Conservation (phyloP, 305 asterid species). For the Plantago rigida region DNA sequence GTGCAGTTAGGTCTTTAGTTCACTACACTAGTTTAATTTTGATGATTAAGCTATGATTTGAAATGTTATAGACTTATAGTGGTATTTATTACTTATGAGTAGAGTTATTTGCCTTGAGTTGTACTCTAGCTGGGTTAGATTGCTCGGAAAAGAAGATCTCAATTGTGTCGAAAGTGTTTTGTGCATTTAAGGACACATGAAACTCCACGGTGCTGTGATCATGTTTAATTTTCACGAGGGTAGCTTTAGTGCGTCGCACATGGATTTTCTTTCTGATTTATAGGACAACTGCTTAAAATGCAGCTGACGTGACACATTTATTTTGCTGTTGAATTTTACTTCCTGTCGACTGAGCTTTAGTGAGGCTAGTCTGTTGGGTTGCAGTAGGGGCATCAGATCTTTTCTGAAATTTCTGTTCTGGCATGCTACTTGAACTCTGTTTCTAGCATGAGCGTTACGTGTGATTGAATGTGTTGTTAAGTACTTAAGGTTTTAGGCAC, state of each 20-base stretch:
- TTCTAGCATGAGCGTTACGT: background rate
- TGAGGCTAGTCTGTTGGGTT: background rate
- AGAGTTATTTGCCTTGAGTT: background rate
- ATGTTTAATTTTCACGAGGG: background rate
- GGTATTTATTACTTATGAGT: background rate
- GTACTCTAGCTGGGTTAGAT: background rate
- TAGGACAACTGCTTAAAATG: background rate
- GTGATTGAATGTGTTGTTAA: background rate
- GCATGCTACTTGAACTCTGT: background rate
- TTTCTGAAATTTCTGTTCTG: no score
- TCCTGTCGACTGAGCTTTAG: background rate
- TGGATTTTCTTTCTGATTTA: no score
- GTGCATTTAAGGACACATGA: background rate
- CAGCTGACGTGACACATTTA: background rate
- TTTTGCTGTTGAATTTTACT: background rate
- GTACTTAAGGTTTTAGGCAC: background rate
- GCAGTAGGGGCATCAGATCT: background rate
- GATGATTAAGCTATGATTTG: slow-evolving; percentile 16
- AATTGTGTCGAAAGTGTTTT: background rate
- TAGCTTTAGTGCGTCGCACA: background rate
- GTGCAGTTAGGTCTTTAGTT: background rate
- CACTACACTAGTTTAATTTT: slow-evolving; percentile 19
- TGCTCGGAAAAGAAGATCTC: background rate
- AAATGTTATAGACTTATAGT: slow-evolving; percentile 6
- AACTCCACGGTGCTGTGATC: background rate